phyloP scores from a whole-genome alignment of 345 rosid species.

The Brassica juncea region DNA sequence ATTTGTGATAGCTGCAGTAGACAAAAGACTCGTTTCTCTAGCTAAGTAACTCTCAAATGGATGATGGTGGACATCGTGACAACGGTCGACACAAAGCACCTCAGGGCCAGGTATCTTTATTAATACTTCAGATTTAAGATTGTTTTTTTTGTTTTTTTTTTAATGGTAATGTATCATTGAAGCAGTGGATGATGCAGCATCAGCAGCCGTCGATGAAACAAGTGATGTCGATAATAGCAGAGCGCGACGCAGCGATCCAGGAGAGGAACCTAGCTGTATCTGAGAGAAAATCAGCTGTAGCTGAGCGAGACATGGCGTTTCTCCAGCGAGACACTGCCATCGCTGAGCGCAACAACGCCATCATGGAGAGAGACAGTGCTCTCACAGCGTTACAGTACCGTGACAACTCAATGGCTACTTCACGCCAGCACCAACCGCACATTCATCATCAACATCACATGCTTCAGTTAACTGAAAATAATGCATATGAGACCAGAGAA shows the following conservation, averaged over 20 bases:
- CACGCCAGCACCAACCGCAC: conserved; percentile 31
- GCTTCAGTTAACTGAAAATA: conserved; percentile 35
- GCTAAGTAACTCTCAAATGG: conserved; percentile 49
- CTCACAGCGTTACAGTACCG: conserved; percentile 81
- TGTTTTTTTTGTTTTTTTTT: neutral
- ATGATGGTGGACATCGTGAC: conserved; percentile 92
- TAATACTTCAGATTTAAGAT: conserved; percentile 5
- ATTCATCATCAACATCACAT: conserved; percentile 62
- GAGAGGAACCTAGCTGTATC: conserved; percentile 89
- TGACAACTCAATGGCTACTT: conserved; percentile 57
- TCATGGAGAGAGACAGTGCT: conserved; percentile 84
- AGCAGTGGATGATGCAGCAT: conserved; percentile 83
- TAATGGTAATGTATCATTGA: conserved; percentile 18
- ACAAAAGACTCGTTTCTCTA: neutral
- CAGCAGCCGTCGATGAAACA: conserved; percentile 97
- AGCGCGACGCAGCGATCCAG: conserved; percentile 91
- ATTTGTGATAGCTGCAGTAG: neutral
- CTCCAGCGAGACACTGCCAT: conserved; percentile 93
- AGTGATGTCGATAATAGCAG: conserved; percentile 94
- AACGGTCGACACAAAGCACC: conserved; percentile 83
- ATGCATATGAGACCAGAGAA: conserved; percentile 59
- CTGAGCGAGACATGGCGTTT: conserved; percentile 90
- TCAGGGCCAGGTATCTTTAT: conserved; percentile 80
- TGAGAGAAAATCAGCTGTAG: conserved; percentile 87
- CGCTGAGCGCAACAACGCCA: conserved; percentile 87